phyloP scores from a whole-genome alignment of 352 stramenopile species.

The Aphanomyces stellatus region DNA sequence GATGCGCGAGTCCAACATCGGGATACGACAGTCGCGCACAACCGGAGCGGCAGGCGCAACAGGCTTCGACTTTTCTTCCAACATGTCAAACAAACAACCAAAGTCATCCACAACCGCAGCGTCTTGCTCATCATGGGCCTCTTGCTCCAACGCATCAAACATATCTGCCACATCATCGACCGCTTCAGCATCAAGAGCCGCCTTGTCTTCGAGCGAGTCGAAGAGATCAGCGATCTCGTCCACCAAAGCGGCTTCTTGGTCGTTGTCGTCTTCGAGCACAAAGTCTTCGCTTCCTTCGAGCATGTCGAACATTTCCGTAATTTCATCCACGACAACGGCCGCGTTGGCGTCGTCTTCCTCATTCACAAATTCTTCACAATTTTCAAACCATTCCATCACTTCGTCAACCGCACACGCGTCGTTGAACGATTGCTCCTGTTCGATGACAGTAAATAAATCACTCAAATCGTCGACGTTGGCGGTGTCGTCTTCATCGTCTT shows the following conservation, averaged over 20 bases:
- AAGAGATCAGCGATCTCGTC: constrained; percentile 14
- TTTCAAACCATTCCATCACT: constrained; percentile 9
- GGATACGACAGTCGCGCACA: background rate
- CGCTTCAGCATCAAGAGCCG: background rate
- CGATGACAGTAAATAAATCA: constrained; percentile 1
- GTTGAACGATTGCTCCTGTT: constrained; percentile 2
- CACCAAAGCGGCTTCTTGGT: background rate
- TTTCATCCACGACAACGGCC: constrained; percentile 2
- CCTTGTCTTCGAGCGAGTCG: background rate
- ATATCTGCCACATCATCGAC: background rate
- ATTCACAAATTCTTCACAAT: constrained; percentile 5
- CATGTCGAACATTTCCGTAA: constrained; percentile 10
- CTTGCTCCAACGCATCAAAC: background rate
- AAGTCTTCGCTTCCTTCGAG: background rate
- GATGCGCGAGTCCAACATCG: background rate
- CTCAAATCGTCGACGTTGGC: constrained; percentile 15
- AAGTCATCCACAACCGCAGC: background rate
- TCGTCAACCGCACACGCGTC: background rate
- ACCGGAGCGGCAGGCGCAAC: no score
- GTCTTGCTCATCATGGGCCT: background rate
- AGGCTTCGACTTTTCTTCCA: background rate
- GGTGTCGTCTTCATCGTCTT: constrained; percentile 2
- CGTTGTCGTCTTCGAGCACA: background rate
- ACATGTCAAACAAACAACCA: background rate
- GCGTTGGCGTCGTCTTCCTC: background rate